These are phyloP conservation scores for Cyclotella baltica DNA, from an alignment of 108 stramenopile genomes.

Conservation along the genomic window DNA sequence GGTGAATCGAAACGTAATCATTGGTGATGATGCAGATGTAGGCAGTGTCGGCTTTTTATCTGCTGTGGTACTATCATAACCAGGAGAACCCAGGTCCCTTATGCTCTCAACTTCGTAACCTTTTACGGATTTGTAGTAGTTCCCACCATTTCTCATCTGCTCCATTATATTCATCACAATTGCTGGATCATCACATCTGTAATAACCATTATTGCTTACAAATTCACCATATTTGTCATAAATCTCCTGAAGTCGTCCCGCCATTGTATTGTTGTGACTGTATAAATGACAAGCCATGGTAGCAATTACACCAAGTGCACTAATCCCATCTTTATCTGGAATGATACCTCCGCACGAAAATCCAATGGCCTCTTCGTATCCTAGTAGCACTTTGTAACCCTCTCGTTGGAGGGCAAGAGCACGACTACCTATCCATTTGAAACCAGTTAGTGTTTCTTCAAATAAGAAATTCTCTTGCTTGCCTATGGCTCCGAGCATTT, in stretches of 20 bases:
- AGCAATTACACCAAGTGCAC: constrained; percentile 81
- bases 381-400: constrained; percentile 85
- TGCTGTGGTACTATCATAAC: constrained; percentile 84
- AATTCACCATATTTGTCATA: constrained; percentile 94
- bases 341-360: constrained; percentile 92
- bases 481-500: constrained; percentile 90
- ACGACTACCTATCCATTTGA: constrained; percentile 95
- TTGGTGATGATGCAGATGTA: constrained; percentile 82
- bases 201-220: constrained; percentile 93
- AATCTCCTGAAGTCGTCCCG: constrained; percentile 74
- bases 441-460: constrained; percentile 96
- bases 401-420: constrained; percentile 63
- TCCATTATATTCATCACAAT: constrained; percentile 81
- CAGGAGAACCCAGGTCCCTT: constrained; percentile 87
- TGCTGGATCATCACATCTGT: constrained; percentile 80
- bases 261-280: constrained; percentile 64
- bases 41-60: constrained; percentile 89
- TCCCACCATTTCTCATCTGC: constrained; percentile 76
- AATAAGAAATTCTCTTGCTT: constrained; percentile 89
- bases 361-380: constrained; percentile 98
- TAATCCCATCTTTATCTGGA: constrained; percentile 93
- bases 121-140: constrained; percentile 72
- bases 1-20: constrained; percentile 93
- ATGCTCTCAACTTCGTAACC: constrained; percentile 76
- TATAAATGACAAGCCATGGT: constrained; percentile 83